Evolutionary conservation across 2,329 filamentous ascomycete species (phyloP), one percentile per base, ranked within the genome.

Genomic region (Aureobasidium musti): DNA sequence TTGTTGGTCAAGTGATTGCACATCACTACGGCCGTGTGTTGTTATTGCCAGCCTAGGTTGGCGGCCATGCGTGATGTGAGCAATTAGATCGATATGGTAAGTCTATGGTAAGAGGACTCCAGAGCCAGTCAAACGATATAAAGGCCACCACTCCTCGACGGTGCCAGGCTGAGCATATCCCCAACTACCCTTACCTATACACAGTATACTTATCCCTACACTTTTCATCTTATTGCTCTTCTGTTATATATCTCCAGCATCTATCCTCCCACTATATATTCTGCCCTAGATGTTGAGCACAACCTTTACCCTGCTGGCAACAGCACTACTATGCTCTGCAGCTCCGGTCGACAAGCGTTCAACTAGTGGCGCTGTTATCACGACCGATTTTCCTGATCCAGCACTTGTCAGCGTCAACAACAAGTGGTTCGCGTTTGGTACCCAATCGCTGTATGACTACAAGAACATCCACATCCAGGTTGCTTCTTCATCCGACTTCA

Each of bases 371-470:
- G 59, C 68, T 23, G 63, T 67, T 17, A 68, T 68, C 14, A 52
- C 47, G 10, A 33, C 52, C 21, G 68, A 69, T 56, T 69, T 69
- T 57, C 72, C 72, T 11, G 77, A 79, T 65, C 77, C 77, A 10
- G 68, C 73, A 3, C 70, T 78, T 41, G 71, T 78, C 60, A 70
- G 72, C 35, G 70, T 72, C 30, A 68, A 72, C 28, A 82, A 79
- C 7, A 74, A 71, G 1, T 78, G 76, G 75, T 77, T 75, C 60
- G 75, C 75, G 8, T 78, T 76, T 60, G 77, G 69, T 33, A 77
- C 76, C 2, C 63, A 65, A 60, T 74, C 73, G 28, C 68, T 68
- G 19, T 69, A 66, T 28, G 68, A 67, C 33, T 66, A 69, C 17
- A 70, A 68, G 47, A 63, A 63, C 45, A 71, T 71, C 70, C 73